Conservation (phyloP, 2,329 filamentous ascomycete genomes). For the Mycogone perniciosa region DNA sequence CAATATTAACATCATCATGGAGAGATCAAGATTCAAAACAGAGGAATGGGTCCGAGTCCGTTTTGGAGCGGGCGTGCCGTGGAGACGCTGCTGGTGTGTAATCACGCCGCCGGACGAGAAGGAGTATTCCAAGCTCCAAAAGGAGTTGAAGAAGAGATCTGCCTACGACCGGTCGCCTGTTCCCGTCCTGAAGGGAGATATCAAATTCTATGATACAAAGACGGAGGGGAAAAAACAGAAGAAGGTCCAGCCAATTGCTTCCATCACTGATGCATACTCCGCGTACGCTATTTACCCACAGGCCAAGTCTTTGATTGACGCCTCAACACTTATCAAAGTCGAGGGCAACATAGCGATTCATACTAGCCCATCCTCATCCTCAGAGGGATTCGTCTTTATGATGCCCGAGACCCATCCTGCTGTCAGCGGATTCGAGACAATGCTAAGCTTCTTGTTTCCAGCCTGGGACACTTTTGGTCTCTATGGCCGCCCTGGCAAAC, state of each 20-base stretch:
- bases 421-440: slow-evolving; percentile 89
- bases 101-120: slow-evolving; percentile 91
- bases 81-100: slow-evolving; percentile 96
- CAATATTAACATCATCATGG: slow-evolving; percentile 85
- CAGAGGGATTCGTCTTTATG: slow-evolving; percentile 93
- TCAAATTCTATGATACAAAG: slow-evolving; percentile 88
- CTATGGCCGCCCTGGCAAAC: slow-evolving; percentile 80
- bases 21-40: slow-evolving; percentile 66
- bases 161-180: slow-evolving; percentile 68
- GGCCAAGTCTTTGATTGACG: slow-evolving; percentile 86
- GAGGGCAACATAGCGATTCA: slow-evolving; percentile 89
- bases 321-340: slow-evolving; percentile 88
- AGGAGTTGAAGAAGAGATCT: slow-evolving; percentile 72
- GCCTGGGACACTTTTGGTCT: slow-evolving; percentile 88
- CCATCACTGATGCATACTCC: slow-evolving; percentile 83
- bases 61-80: slow-evolving; percentile 92
- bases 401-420: slow-evolving; percentile 95
- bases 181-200: slow-evolving; percentile 71
- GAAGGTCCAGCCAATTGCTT: slow-evolving; percentile 83
- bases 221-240: slow-evolving; percentile 77
- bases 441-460: slow-evolving; percentile 87
- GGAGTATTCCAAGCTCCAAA: slow-evolving; percentile 76
- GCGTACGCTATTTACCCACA: slow-evolving; percentile 96
- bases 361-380: slow-evolving; percentile 65
- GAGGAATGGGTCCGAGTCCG: slow-evolving; percentile 94